Evolutionary conservation across 306 rosid genomes (phyloP).

Genomic region (Fragaria ananassa): DNA sequence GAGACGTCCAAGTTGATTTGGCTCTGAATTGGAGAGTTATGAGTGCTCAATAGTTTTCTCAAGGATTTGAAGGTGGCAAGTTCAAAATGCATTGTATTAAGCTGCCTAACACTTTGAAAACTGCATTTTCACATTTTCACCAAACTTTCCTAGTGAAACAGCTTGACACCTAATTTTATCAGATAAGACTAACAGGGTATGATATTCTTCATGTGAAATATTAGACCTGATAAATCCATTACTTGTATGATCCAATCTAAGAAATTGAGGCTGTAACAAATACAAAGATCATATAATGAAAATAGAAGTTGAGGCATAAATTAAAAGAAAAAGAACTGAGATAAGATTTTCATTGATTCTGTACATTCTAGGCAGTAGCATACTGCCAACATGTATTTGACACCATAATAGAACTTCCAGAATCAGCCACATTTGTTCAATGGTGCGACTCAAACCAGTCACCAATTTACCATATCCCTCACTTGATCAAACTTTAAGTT

Average conservation of each 20-base stretch:
- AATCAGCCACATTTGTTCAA: conserved; percentile 19
- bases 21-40: too few relatives aligned
- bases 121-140: background rate
- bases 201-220: background rate
- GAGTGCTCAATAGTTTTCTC: too few relatives aligned
- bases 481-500: background rate
- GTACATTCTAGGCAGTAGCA: conserved; percentile 33
- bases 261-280: background rate
- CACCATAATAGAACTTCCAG: conserved; percentile 17
- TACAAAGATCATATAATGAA: background rate
- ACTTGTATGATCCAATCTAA: background rate
- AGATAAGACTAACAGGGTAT: background rate
- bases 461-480: conserved; percentile 13
- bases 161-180: background rate
- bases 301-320: background rate
- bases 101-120: too few relatives aligned
- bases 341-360: conserved; percentile 14
- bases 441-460: conserved; percentile 23
- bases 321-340: background rate
- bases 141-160: too few relatives aligned
- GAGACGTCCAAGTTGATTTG: too few relatives aligned
- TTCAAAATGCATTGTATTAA: too few relatives aligned
- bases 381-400: conserved; percentile 8
- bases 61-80: background rate
- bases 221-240: background rate